Percentiles rank a stretch among this genome's conserved stretches.
Evolutionary conservation across 2,329 filamentous ascomycete genomes (phyloP).

Genomic region (Cercospora sp.): DNA sequence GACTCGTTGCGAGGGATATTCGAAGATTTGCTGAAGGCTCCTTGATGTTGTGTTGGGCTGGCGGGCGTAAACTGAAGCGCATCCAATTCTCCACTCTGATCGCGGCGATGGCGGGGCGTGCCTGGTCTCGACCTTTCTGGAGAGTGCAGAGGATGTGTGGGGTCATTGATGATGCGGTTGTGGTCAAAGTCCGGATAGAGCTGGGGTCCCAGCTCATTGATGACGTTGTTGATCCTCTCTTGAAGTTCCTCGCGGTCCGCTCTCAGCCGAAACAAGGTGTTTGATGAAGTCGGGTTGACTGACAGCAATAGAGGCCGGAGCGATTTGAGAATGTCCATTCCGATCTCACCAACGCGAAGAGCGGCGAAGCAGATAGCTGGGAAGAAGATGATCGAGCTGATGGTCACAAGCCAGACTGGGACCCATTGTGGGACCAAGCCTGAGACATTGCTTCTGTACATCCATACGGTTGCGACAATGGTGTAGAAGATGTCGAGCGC

Average conservation of each 20-base stretch:
- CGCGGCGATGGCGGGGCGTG: conserved; percentile 31
- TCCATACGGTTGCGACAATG: conserved; percentile 70
- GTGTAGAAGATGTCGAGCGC: conserved; percentile 82
- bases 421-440: conserved; percentile 80
- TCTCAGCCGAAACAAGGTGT: conserved; percentile 78
- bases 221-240: conserved; percentile 80
- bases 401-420: conserved; percentile 73
- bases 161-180: conserved; percentile 66
- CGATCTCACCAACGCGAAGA: conserved; percentile 92
- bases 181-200: conserved; percentile 96
- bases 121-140: conserved; percentile 32
- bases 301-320: conserved; percentile 83
- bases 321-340: conserved; percentile 98
- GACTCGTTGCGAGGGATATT: conserved; percentile 84
- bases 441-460: conserved; percentile 77
- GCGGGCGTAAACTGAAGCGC: conserved; percentile 32
- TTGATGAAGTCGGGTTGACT: conserved; percentile 79
- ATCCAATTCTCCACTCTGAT: conserved; percentile 31
- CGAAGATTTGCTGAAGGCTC: conserved; percentile 34
- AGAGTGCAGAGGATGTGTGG: conserved; percentile 38
- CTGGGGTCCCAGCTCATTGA: conserved; percentile 93
- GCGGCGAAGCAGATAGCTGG: conserved; percentile 88
- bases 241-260: conserved; percentile 72
- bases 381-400: conserved; percentile 77
- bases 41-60: conserved; percentile 23